phyloP scores from a whole-genome alignment of 441 rosid species.

The Arabidopsis lyrata region DNA sequence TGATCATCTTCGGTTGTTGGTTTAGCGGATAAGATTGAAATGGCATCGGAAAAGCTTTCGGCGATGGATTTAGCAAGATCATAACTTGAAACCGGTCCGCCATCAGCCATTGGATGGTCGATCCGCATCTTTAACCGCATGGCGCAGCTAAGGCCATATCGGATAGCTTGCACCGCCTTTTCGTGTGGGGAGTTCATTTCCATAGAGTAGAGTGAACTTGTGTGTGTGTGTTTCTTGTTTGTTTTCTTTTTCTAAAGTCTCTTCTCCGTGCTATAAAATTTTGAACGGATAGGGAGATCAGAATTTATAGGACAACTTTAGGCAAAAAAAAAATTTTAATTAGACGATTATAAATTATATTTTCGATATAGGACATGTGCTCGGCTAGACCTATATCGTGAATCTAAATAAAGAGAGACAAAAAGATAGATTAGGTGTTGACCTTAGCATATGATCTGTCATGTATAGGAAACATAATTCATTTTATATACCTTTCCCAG shows the following conservation, averaged over 20 bases:
- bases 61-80: constrained; percentile 39
- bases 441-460: constrained; percentile 35
- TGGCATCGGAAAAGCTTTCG: constrained; percentile 34
- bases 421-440: constrained; percentile 31
- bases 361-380: constrained; percentile 24
- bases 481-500: not conserved
- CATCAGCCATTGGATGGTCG: constrained; percentile 27
- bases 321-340: not conserved
- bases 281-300: constrained; percentile 17
- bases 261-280: not conserved
- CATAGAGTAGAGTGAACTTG: constrained; percentile 20
- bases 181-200: constrained; percentile 21
- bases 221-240: not conserved
- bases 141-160: constrained; percentile 42
- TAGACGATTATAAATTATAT: not conserved
- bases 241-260: not conserved
- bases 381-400: not conserved
- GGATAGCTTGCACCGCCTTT: constrained; percentile 31
- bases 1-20: constrained; percentile 16
- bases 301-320: constrained; percentile 22
- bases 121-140: constrained; percentile 33
- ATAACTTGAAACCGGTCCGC: constrained; percentile 25
- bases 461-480: not conserved
- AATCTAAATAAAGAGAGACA: not conserved
- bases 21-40: constrained; percentile 24